phyloP scores from a whole-genome alignment of 1,284 basidiomycete species.

The Ceratobasidium sp. region DNA sequence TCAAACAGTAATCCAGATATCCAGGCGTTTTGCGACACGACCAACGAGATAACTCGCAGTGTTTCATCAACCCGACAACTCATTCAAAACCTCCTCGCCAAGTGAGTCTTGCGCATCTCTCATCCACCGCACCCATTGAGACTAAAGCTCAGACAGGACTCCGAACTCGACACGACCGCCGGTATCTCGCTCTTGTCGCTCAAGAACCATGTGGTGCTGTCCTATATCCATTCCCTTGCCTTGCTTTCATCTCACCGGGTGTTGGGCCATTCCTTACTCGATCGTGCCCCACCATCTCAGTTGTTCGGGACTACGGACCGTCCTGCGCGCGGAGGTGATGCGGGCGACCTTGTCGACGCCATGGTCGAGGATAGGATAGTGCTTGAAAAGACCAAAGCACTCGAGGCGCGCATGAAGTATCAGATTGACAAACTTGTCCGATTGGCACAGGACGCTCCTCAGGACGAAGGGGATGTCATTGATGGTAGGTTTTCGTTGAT shows the following conservation, averaged over 20 bases:
- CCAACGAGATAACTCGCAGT: slow-evolving; percentile 72
- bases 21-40: slow-evolving; percentile 55
- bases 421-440: slow-evolving; percentile 94
- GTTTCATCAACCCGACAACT: slow-evolving; percentile 69
- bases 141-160: slow-evolving; percentile 46
- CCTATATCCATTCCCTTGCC: slow-evolving; percentile 88
- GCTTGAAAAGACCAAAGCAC: slow-evolving; percentile 79
- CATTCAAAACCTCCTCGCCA: slow-evolving; percentile 65
- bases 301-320: slow-evolving; percentile 68
- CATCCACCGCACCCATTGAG: slow-evolving; percentile 30
- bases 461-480: slow-evolving; percentile 63
- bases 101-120: slow-evolving; percentile 58
- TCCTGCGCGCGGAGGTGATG: slow-evolving; percentile 62
- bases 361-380: slow-evolving; percentile 78
- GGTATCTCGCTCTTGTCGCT: slow-evolving; percentile 92
- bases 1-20: slow-evolving; percentile 35
- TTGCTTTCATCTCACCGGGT: slow-evolving; percentile 78
- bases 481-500: slow-evolving; percentile 64
- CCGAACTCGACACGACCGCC: slow-evolving; percentile 71
- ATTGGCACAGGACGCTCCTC: slow-evolving; percentile 70
- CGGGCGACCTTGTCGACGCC: slow-evolving; percentile 75
- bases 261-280: slow-evolving; percentile 68
- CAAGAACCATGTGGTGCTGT: slow-evolving; percentile 87
- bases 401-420: slow-evolving; percentile 91
- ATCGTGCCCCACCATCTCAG: slow-evolving; percentile 62